Percentiles rank a stretch among this genome's conserved stretches.
These are phyloP conservation scores for Verticillium alfalfae DNA, from an alignment of 2,329 filamentous ascomycete species.

Conservation along the genomic window DNA sequence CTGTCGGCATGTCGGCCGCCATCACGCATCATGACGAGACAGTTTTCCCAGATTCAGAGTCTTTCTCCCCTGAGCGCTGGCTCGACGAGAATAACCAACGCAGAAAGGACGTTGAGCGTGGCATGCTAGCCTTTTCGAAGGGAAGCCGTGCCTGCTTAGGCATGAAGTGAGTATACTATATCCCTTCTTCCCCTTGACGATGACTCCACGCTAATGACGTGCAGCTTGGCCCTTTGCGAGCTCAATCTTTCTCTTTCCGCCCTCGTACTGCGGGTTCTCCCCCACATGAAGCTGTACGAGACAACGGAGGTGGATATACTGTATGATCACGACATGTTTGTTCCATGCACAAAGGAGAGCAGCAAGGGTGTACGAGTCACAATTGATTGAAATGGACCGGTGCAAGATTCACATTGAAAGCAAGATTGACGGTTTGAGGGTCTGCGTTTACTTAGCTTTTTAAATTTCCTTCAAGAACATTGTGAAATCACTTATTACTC, in stretches of 20 bases:
- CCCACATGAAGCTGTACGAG: constrained; percentile 19
- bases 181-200: not conserved
- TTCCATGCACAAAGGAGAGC: constrained; percentile 12
- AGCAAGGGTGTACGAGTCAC: not conserved
- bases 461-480: too few relatives aligned
- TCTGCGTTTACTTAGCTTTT: too few relatives aligned
- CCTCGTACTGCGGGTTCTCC: constrained; percentile 16
- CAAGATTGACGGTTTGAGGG: too few relatives aligned
- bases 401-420: too few relatives aligned
- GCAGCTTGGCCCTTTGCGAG: constrained; percentile 17
- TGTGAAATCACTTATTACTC: too few relatives aligned
- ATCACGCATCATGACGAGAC: constrained; percentile 31
- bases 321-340: constrained; percentile 21
- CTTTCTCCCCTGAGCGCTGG: constrained; percentile 34
- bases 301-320: constrained; percentile 19
- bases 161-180: constrained; percentile 18
- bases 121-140: constrained; percentile 33
- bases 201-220: constrained; percentile 2
- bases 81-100: constrained; percentile 22
- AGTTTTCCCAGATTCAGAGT: constrained; percentile 28
- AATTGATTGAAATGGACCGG: not conserved
- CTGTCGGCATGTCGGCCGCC: constrained; percentile 29
- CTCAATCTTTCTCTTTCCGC: constrained; percentile 14
- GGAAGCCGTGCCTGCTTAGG: constrained; percentile 36
- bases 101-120: constrained; percentile 25